Conservation (phyloP, 2,329 filamentous ascomycete genomes). For the Pyrenochaeta sp. region DNA sequence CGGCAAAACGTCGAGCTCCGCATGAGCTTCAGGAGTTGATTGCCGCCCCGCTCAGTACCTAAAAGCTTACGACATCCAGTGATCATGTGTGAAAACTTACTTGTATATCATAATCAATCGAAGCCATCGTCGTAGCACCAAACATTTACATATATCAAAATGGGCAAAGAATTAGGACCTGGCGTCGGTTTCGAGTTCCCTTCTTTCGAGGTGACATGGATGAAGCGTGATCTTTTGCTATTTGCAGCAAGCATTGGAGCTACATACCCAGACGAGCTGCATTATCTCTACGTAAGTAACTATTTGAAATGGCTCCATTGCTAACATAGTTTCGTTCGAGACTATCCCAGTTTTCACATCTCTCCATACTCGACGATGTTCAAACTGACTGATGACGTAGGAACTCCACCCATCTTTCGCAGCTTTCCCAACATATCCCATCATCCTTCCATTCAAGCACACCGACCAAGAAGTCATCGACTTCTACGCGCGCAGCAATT, state of each 20-base stretch:
- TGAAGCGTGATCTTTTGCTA: slow-evolving; percentile 85
- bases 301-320: not conserved
- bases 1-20: slow-evolving; percentile 40
- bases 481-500: slow-evolving; percentile 77
- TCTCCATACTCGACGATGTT: too few relatives aligned
- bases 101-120: too few relatives aligned
- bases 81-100: not conserved
- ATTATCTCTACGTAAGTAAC: slow-evolving; percentile 81
- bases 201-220: slow-evolving; percentile 77
- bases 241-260: slow-evolving; percentile 90
- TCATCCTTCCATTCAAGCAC: slow-evolving; percentile 85
- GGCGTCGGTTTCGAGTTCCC: slow-evolving; percentile 82
- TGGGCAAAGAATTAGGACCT: slow-evolving; percentile 50
- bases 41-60: slow-evolving; percentile 35
- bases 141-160: slow-evolving; percentile 23
- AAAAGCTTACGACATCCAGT: slow-evolving; percentile 13
- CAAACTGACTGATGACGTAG: too few relatives aligned
- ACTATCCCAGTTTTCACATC: too few relatives aligned
- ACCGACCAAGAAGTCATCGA: slow-evolving; percentile 78
- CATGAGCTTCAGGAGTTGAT: slow-evolving; percentile 28
- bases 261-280: slow-evolving; percentile 80
- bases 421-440: slow-evolving; percentile 87
- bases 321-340: too few relatives aligned
- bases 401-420: slow-evolving; percentile 87
- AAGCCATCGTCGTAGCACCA: too few relatives aligned